Conservation (phyloP, 768 basidiomycete species). For the Suillus subalutaceus region DNA sequence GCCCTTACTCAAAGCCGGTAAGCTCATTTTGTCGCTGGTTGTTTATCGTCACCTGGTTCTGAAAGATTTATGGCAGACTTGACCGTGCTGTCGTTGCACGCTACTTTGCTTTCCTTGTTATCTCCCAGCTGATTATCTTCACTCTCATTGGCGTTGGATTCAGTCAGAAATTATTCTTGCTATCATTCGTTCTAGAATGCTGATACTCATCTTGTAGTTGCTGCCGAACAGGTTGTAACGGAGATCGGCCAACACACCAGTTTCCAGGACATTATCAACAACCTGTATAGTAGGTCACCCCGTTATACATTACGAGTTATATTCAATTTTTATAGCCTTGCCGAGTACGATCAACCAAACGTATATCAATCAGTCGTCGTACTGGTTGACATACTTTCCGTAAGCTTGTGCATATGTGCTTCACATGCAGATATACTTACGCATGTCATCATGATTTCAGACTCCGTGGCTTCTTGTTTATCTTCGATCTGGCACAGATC, state of each 20-base stretch:
- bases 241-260: conserved; percentile 52
- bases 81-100: conserved; percentile 92
- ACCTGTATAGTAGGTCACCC: conserved; percentile 41
- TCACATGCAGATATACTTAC: conserved; percentile 13
- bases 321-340: conserved; percentile 48
- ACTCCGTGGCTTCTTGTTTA: conserved; percentile 89
- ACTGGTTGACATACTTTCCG: conserved; percentile 95
- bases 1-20: conserved; percentile 37
- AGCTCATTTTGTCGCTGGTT: conserved; percentile 2
- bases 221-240: conserved; percentile 44
- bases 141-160: conserved; percentile 89
- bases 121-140: conserved; percentile 93
- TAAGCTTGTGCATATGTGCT: conserved; percentile 40
- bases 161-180: conserved; percentile 49
- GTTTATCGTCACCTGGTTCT: conserved; percentile 10
- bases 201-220: conserved; percentile 23
- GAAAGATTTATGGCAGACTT: conserved; percentile 46
- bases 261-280: conserved; percentile 47
- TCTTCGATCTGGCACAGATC: conserved; percentile 96
- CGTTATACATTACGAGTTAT: conserved; percentile 7
- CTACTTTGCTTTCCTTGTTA: conserved; percentile 92
- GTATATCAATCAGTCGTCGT: conserved; percentile 89
- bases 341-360: conserved; percentile 78
- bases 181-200: neutral
- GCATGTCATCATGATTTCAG: conserved; percentile 37